phyloP scores from a whole-genome alignment of 1,284 basidiomycete species.

The Volvariella volvacea region DNA sequence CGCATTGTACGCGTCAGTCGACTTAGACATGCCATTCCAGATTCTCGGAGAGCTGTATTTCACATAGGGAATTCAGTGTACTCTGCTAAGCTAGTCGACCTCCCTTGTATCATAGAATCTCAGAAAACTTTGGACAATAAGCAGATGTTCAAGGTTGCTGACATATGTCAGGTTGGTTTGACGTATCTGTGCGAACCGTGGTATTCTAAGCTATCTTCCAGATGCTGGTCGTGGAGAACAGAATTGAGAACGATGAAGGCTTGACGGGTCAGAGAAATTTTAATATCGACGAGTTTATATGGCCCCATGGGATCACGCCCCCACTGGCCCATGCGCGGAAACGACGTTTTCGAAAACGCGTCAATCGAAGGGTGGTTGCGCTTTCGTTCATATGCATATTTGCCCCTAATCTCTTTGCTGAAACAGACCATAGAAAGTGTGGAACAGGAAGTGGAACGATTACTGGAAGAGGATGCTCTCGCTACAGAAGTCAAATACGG shows the following conservation, averaged over 20 bases:
- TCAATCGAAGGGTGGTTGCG: constrained; percentile 72
- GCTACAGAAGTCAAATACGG: constrained; percentile 79
- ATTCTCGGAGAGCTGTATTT: constrained; percentile 89
- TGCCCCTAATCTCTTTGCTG: not conserved
- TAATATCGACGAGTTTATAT: constrained; percentile 95
- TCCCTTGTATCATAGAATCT: constrained; percentile 91
- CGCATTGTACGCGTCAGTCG: constrained; percentile 1
- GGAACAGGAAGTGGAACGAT: constrained; percentile 91
- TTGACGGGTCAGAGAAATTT: constrained; percentile 57
- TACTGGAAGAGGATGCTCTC: constrained; percentile 82
- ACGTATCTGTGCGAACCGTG: not conserved
- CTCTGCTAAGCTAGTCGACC: constrained; percentile 91
- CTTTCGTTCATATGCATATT: not conserved
- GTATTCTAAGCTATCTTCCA: constrained; percentile 22
- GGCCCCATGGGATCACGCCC: constrained; percentile 95
- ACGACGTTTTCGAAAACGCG: constrained; percentile 87
- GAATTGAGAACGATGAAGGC: constrained; percentile 65
- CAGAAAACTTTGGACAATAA: constrained; percentile 97
- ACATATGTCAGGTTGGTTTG: constrained; percentile 84
- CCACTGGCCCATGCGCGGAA: constrained; percentile 90
- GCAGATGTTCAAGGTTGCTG: constrained; percentile 97
- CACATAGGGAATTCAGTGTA: constrained; percentile 81
- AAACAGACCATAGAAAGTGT: constrained; percentile 89
- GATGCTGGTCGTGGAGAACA: constrained; percentile 86
- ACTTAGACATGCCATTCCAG: constrained; percentile 32